Percentiles rank a stretch among this genome's conserved stretches.
phyloP scores from a whole-genome alignment of 352 stramenopile genomes.

The Poterioochromonas sp. region DNA sequence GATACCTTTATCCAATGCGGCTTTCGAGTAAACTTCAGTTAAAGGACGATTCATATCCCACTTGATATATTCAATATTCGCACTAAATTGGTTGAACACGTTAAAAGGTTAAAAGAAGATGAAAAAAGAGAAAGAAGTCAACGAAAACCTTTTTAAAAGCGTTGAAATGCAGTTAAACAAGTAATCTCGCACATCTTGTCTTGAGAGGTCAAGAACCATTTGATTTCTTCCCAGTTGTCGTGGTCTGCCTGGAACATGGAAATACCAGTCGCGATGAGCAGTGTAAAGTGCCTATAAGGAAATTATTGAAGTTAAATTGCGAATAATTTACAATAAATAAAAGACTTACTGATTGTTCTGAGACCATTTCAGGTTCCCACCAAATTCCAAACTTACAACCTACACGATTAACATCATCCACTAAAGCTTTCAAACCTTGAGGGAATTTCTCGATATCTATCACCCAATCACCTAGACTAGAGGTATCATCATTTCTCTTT shows the following conservation, averaged over 20 bases:
- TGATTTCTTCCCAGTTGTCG: constrained; percentile 10
- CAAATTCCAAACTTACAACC: constrained; percentile 19
- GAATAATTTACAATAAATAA: not conserved
- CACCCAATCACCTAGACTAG: constrained; percentile 20
- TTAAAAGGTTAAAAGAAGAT: not conserved
- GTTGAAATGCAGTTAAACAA: not conserved
- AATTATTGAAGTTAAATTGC: not conserved
- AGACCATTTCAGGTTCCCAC: constrained; percentile 21
- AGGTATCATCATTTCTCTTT: constrained; percentile 1
- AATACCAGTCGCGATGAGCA: constrained; percentile 10
- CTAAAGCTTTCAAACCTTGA: not conserved
- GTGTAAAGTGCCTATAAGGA: not conserved
- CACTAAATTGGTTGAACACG: not conserved
- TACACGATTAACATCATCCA: not conserved
- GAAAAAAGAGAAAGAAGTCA: no score
- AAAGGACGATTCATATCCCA: constrained; percentile 29
- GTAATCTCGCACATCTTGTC: constrained; percentile 4
- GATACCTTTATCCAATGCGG: not conserved
- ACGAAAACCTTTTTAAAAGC: not conserved
- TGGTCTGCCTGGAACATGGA: constrained; percentile 24
- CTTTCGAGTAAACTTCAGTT: constrained; percentile 13
- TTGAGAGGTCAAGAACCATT: constrained; percentile 8
- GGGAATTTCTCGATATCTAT: constrained; percentile 12
- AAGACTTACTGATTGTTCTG: not conserved
- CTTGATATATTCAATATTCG: constrained; percentile 26